phyloP scores from a whole-genome alignment of 306 rosid genomes.

The Luffa acutangula region DNA sequence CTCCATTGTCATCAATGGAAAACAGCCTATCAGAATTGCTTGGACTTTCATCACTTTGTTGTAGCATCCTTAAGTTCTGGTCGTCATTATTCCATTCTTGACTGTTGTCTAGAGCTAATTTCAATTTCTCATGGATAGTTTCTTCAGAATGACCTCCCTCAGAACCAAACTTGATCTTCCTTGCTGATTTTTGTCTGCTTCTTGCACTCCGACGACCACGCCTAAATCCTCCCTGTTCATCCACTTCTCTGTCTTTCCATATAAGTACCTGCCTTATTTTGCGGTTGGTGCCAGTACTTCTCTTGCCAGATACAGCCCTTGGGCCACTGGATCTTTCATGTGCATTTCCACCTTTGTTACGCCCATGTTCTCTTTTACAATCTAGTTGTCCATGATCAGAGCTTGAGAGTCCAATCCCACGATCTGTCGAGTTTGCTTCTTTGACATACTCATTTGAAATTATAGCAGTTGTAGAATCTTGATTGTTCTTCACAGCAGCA shows the following conservation, averaged over 20 bases:
- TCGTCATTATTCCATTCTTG: constrained; percentile 23
- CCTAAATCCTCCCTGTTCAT: constrained; percentile 24
- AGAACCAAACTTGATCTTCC: constrained; percentile 9
- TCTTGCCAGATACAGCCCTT: constrained; percentile 26
- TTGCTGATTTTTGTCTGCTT: constrained; percentile 28
- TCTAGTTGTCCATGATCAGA: constrained; percentile 16
- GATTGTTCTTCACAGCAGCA: constrained; percentile 20
- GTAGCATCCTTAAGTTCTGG: constrained; percentile 3
- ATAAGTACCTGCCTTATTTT: constrained; percentile 30
- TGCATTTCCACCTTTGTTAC: constrained; percentile 23
- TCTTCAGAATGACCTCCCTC: constrained; percentile 10
- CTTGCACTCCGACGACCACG: constrained; percentile 36
- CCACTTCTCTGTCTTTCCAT: constrained; percentile 43
- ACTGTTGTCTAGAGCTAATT: constrained; percentile 7
- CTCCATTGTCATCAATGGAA: constrained; percentile 30
- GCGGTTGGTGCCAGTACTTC: constrained; percentile 15
- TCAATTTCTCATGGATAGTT: constrained; percentile 11
- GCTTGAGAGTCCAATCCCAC: constrained; percentile 24
- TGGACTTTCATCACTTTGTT: constrained; percentile 22
- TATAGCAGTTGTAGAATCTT: constrained; percentile 13
- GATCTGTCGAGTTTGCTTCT: constrained; percentile 21
- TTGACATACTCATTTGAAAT: constrained; percentile 13
- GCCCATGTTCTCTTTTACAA: constrained; percentile 20
- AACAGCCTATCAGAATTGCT: constrained; percentile 32
- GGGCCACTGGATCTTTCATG: constrained; percentile 17